Base-by-base conservation (phyloP, 805 yeast genomes). In the Starmera quercuum region DNA sequence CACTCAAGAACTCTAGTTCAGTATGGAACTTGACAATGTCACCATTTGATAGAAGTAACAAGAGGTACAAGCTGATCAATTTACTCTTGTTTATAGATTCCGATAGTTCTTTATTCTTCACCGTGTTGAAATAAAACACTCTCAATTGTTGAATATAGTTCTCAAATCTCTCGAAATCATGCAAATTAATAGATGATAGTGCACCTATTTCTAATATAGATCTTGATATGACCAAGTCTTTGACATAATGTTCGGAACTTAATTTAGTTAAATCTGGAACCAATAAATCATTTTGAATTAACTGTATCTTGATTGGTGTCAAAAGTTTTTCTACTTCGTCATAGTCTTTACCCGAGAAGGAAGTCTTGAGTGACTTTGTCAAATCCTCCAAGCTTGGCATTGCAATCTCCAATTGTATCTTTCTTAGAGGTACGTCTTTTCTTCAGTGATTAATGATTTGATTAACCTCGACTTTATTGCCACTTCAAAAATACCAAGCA, bases 151-250 rank as follows among this genome's bases (percentile, higher is more conserved):
- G 73, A 38, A 82, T 72, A 55, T 73, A 76, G 48, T 79, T 79
- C 44, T 80, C 79, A 51, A 87, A 85, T n/a, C 71, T 68, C 15
- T 60, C 69, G 47, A 80, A 73, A 41, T 83, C 70, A 23, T 70
- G 60, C 28, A 71, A 55, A 45, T 80, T 79, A 40, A 92, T 75
- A 32, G 88, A 72, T 13, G 83, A 72, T 34, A 90, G 64, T 1
- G 95, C 95, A 10, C 95, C 96, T 39, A 87, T 74, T 56, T 92
- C 97, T 32, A 92, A 64, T 28, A 90, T 82, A 26, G 82, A 75
- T 45, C 94, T 78, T 7, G 95, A 77, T 26, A 86, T 83, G 39
- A 71, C 66, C 37, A 87, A 68, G 59, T 88, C 96, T 38, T 71
- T 73, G 23, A 75, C 53, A 36, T 63, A 62, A 14, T 56, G 53